Base-by-base conservation (phyloP, 176 grass and related monocot genomes). In the Carex cristatella region DNA sequence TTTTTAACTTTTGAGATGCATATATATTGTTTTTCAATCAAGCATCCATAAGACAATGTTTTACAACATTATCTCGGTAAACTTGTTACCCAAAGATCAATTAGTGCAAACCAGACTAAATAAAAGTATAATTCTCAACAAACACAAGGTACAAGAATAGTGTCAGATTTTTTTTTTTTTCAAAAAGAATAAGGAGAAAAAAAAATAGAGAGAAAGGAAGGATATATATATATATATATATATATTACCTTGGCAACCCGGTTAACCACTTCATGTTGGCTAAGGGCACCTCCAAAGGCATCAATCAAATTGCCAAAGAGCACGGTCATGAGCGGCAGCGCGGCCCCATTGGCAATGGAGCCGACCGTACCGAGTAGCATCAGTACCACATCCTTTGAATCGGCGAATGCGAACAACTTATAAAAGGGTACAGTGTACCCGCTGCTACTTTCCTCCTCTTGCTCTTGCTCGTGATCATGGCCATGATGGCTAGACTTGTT, bases 291-390 rank as follows among this genome's bases (percentile, higher is more conserved):
- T 85, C 97, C 97, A 31, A 99, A 99, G 57, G 93, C 88, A 59
- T 86, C 88, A 78, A 99, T 87, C 69, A 99, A 87, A 79, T 92
- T 89, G 64, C 91, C 93, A 44, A 99, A 96, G 13, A 99, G 87
- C 63, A 99, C 90, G 14, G 97, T 96, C 97, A 99, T 99, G 85
- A 99, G 60, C 3, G 97, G 93, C 80, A 99, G 83, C 4, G 97
- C 90, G 19, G 92, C 81, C 56, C 97, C 97, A 69, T 99, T 99
- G 61, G 93, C 93, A 16, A 94, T 81, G 3, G 93, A 93, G 27
- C 97, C 97, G 3, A 89, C 46, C 51, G 93, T 85, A 30, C 97
- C 97, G 2, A 95, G 60, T 75, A 90, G 7, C 91, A 99, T 99
- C 40, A 99, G 81, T 69, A 71, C 64, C 12, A 38, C 83, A 88